Conservation (phyloP, 768 basidiomycete species). For the Tricholoma saponaceum region DNA sequence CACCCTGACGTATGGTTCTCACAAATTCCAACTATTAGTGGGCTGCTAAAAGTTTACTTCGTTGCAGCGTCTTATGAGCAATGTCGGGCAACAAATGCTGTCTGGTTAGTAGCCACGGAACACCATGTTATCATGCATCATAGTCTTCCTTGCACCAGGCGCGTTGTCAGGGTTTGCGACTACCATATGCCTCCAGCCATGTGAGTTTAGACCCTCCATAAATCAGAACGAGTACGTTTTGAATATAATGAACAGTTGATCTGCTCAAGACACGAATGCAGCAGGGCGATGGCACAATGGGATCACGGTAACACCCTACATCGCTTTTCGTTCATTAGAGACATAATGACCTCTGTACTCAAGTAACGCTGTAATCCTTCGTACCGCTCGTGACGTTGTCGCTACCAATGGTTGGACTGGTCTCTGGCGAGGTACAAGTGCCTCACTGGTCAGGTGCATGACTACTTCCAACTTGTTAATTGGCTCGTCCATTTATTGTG, state of each 20-base stretch:
- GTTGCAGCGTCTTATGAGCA: slow-evolving; percentile 42
- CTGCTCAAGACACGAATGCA: slow-evolving; percentile 90
- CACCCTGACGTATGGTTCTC: not conserved
- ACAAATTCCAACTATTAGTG: not conserved
- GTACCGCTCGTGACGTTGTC: slow-evolving; percentile 55
- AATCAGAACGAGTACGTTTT: not conserved
- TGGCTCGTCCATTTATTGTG: slow-evolving; percentile 2
- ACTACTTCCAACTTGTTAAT: not conserved
- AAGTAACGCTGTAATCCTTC: slow-evolving; percentile 35
- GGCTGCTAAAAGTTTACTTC: not conserved
- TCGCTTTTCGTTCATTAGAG: slow-evolving; percentile 15
- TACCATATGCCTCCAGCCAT: slow-evolving; percentile 71
- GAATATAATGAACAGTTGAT: slow-evolving; percentile 54
- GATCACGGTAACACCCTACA: slow-evolving; percentile 22
- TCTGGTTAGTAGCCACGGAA: slow-evolving; percentile 42
- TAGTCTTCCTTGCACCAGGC: slow-evolving; percentile 36
- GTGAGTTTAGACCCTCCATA: slow-evolving; percentile 34
- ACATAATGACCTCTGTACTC: slow-evolving; percentile 17
- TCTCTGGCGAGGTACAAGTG: slow-evolving; percentile 85
- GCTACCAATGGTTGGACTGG: slow-evolving; percentile 60
- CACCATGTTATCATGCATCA: not conserved
- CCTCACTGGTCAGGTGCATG: slow-evolving; percentile 70
- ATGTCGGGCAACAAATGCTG: slow-evolving; percentile 63
- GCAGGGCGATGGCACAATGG: slow-evolving; percentile 57
- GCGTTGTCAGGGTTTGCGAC: slow-evolving; percentile 77